phyloP scores from a whole-genome alignment of 805 yeast species.

The Metschnikowia baotianmanensis region DNA sequence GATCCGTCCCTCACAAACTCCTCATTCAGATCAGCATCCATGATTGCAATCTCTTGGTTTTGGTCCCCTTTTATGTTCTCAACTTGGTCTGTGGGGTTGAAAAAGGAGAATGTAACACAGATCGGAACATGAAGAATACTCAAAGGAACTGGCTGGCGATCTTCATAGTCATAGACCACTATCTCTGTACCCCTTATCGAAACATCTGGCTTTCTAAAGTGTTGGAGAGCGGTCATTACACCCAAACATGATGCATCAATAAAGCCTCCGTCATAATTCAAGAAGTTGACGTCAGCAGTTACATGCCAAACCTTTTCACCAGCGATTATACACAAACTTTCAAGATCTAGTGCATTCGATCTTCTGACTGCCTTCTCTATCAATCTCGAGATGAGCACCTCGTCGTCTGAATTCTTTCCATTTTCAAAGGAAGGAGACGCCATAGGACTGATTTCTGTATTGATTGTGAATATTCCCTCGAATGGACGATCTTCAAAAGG shows the following conservation, averaged over 20 bases:
- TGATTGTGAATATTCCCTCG: slow-evolving; percentile 83
- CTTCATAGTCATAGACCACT: slow-evolving; percentile 66
- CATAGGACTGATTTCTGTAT: slow-evolving; percentile 87
- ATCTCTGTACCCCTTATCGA: slow-evolving; percentile 65
- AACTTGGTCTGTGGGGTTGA: slow-evolving; percentile 62
- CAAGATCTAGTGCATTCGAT: slow-evolving; percentile 88
- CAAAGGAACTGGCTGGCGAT: slow-evolving; percentile 83
- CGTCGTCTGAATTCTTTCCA: slow-evolving; percentile 71
- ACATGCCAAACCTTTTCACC: slow-evolving; percentile 91
- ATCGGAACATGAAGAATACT: slow-evolving; percentile 87
- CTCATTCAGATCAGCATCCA: slow-evolving; percentile 78
- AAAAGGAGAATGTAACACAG: slow-evolving; percentile 86
- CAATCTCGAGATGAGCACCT: slow-evolving; percentile 72
- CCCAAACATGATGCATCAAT: slow-evolving; percentile 90
- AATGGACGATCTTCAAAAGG: slow-evolving; percentile 92
- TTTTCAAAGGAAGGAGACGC: slow-evolving; percentile 84
- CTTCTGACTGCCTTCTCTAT: slow-evolving; percentile 91
- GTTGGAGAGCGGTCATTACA: slow-evolving; percentile 80
- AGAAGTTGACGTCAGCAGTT: slow-evolving; percentile 84
- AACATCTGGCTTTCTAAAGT: slow-evolving; percentile 81
- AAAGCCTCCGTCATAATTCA: slow-evolving; percentile 90
- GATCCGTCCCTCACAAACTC: slow-evolving; percentile 75
- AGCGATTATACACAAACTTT: slow-evolving; percentile 84
- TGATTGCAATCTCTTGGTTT: slow-evolving; percentile 56
- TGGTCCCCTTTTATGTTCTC: slow-evolving; percentile 68